Conservation (phyloP, 805 yeast genomes). For the Maudiozyma turicensis region DNA sequence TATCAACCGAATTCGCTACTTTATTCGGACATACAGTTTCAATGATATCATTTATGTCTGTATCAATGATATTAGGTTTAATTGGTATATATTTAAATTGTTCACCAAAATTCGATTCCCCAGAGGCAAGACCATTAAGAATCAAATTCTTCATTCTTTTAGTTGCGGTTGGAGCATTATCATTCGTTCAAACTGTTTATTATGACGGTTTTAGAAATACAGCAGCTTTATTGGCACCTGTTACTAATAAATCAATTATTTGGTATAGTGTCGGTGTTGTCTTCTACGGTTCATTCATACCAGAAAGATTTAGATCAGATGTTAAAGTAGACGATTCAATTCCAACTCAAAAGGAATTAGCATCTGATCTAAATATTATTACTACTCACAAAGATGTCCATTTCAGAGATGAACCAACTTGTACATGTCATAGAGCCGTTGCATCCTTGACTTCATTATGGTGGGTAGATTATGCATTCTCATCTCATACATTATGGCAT, state of each 20-base stretch:
- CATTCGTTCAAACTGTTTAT: slow-evolving; percentile 44
- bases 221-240: slow-evolving; percentile 50
- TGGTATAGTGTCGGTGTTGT: slow-evolving; percentile 79
- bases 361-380: slow-evolving; percentile 24
- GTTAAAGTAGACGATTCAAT: slow-evolving; percentile 40
- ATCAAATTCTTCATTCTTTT: slow-evolving; percentile 72
- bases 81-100: slow-evolving; percentile 76
- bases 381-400: slow-evolving; percentile 28
- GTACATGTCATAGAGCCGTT: background rate
- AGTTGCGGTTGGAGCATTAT: slow-evolving; percentile 63
- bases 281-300: slow-evolving; percentile 78
- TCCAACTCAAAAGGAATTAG: slow-evolving; percentile 30
- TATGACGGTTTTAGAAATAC: slow-evolving; percentile 50
- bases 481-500: slow-evolving; percentile 93
- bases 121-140: slow-evolving; percentile 71
- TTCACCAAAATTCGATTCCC: slow-evolving; percentile 85
- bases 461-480: slow-evolving; percentile 74
- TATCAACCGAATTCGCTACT: slow-evolving; percentile 76
- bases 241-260: slow-evolving; percentile 50
- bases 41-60: slow-evolving; percentile 38
- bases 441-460: slow-evolving; percentile 27
- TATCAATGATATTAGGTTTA: slow-evolving; percentile 58
- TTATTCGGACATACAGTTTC: slow-evolving; percentile 33
- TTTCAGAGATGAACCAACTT: slow-evolving; percentile 35
- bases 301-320: slow-evolving; percentile 80